Evolutionary conservation across 129 eudicot species (phyloP).

Genomic region (Pittosporum tobira): DNA sequence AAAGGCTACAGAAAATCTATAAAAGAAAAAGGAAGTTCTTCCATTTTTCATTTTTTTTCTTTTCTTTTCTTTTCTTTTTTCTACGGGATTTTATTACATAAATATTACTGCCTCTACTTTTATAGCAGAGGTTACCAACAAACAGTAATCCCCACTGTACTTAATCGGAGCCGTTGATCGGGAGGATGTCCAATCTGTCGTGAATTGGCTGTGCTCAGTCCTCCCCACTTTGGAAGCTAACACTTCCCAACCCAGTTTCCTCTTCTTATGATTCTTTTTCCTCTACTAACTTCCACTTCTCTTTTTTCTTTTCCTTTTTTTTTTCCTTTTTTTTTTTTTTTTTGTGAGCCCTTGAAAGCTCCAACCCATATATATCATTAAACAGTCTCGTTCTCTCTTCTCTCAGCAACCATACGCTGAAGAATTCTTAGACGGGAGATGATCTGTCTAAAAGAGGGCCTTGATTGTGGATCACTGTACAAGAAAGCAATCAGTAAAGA

Average conservation of each 20-base stretch:
- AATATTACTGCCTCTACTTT: constrained; percentile 3
- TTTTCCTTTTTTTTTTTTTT: constrained; percentile 14
- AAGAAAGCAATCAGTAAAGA: not conserved
- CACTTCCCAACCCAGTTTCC: constrained; percentile 50
- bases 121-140: constrained; percentile 10
- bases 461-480: constrained; percentile 58
- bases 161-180: constrained; percentile 35
- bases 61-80: not conserved
- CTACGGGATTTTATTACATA: constrained; percentile 7
- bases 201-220: constrained; percentile 51
- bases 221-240: constrained; percentile 59
- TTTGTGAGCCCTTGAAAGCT: constrained; percentile 25
- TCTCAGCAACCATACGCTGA: constrained; percentile 36
- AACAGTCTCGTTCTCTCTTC: constrained; percentile 18
- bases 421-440: constrained; percentile 68
- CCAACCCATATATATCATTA: constrained; percentile 21
- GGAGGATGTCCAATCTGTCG: constrained; percentile 21
- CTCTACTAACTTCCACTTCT: constrained; percentile 22
- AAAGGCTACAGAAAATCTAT: not conserved
- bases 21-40: not conserved
- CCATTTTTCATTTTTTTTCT: not conserved
- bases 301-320: constrained; percentile 24
- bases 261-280: constrained; percentile 10
- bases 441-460: constrained; percentile 83
- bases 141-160: constrained; percentile 37